Evolutionary conservation across 495 filamentous ascomycete species (phyloP), one percentile per base, ranked within the genome.

Genomic region (Penicillium malachiteum): DNA sequence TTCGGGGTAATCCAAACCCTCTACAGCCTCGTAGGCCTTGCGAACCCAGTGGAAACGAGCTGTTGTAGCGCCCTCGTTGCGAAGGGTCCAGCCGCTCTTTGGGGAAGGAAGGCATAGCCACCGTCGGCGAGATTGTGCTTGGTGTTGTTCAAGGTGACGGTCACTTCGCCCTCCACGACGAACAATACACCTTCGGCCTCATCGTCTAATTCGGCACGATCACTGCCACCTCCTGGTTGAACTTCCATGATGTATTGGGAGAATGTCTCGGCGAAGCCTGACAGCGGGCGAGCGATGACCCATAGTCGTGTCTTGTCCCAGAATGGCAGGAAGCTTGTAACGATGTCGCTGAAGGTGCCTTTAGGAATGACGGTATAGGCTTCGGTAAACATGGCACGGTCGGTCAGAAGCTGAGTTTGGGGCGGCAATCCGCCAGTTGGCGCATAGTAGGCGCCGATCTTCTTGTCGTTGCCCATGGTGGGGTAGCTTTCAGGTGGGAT

Each of bases 191-290:
- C 63, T 30, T 66, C 44, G 10, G 63, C 63, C 4, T 14, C 37
- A 17, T 63, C 55, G 32, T 66, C 63, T 0, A 58, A 32, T 31
- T 66, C 63, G 30, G 57, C 63, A 9, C 57, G 57, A 10, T 63
- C 60, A 39, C 63, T 66, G 13, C 63, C 63, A 31, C 63, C 63
- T 0, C 63, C 63, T 0, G 63, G 48, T 44, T 60, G 57, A 10
- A 66, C 63, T 54, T 66, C 63, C 63, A 66, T 66, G 14, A 66
- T 66, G 39, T 66, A 66, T 60, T 66, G 63, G 16, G 63, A 66
- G 45, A 66, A 66, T 13, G 63, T 66, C 42, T 66, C 63, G 37
- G 63, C 63, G 35, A 66, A 66, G 37, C 63, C 63, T 13, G 63
- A 66, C 9, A 66, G 46, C 8, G 63, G 63, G 12, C 63, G 63